phyloP scores from a whole-genome alignment of 768 basidiomycete genomes.

The Exsudoporus frostii region DNA sequence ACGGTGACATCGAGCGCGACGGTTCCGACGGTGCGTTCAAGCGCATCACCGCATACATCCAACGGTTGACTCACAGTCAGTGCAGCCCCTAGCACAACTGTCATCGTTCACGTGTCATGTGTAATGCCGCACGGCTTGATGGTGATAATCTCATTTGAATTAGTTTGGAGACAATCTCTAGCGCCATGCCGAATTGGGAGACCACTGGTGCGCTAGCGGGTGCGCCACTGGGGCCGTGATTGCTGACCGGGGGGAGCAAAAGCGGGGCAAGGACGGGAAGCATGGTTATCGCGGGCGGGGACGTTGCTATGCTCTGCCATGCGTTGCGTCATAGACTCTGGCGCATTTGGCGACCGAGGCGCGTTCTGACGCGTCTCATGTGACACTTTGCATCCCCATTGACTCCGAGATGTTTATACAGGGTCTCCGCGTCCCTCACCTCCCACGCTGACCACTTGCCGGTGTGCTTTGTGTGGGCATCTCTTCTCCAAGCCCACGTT shows the following conservation, averaged over 20 bases:
- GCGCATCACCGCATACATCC: slow-evolving; percentile 1
- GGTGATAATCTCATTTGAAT: slow-evolving; percentile 15
- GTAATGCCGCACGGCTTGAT: slow-evolving; percentile 5
- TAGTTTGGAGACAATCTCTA: neutral
- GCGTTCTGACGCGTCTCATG: neutral
- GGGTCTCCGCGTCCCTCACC: slow-evolving; percentile 9
- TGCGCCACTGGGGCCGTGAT: slow-evolving; percentile 1
- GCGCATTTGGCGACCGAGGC: slow-evolving; percentile 4
- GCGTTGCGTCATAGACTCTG: neutral
- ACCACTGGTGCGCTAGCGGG: slow-evolving; percentile 1
- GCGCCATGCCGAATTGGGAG: slow-evolving; percentile 13
- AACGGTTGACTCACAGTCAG: neutral
- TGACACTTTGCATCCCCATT: slow-evolving; percentile 16
- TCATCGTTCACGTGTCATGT: slow-evolving; percentile 13
- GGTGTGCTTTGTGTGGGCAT: slow-evolving; percentile 1
- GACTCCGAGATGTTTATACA: slow-evolving; percentile 16
- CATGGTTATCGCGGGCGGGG: neutral
- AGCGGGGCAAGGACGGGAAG: neutral
- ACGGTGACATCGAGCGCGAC: slow-evolving; percentile 1
- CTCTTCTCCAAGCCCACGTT: slow-evolving; percentile 18
- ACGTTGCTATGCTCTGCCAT: neutral
- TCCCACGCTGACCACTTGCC: slow-evolving; percentile 15
- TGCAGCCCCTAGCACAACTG: neutral
- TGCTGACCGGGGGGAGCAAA: neutral
- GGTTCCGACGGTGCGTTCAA: slow-evolving; percentile 1